Conservation (phyloP, 2,329 filamentous ascomycete species). For the Clarireedia sp. region DNA sequence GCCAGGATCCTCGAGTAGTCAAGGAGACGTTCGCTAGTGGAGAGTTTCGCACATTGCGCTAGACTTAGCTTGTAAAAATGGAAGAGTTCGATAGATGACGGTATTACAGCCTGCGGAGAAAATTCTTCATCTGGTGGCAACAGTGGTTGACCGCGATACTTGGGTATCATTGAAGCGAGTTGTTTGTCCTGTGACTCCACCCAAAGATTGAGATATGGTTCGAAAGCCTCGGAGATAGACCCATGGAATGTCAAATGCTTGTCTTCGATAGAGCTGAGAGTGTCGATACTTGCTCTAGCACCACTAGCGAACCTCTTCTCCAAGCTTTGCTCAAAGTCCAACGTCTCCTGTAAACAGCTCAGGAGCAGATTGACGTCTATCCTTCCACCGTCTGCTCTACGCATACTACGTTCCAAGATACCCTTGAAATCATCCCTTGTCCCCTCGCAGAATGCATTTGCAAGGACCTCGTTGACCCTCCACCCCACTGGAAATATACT, state of each 20-base stretch:
- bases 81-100: constrained; percentile 93
- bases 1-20: constrained; percentile 81
- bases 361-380: constrained; percentile 86
- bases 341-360: constrained; percentile 85
- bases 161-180: constrained; percentile 74
- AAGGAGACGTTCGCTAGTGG: constrained; percentile 77
- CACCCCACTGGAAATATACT: constrained; percentile 79
- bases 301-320: constrained; percentile 73
- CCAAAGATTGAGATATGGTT: constrained; percentile 94
- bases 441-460: constrained; percentile 89
- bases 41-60: constrained; percentile 92
- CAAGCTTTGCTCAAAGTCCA: constrained; percentile 91
- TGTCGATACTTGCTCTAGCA: constrained; percentile 79
- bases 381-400: constrained; percentile 65
- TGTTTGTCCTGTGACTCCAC: constrained; percentile 93
- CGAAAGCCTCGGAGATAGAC: constrained; percentile 91
- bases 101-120: constrained; percentile 77
- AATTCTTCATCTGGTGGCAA: constrained; percentile 85
- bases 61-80: constrained; percentile 92
- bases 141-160: constrained; percentile 76
- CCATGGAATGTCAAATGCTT: constrained; percentile 74
- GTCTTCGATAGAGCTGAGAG: constrained; percentile 71
- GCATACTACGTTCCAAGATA: constrained; percentile 82
- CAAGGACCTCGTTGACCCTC: constrained; percentile 83
- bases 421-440: constrained; percentile 93